These are phyloP conservation scores for Penicillium verrucosum DNA, from an alignment of 2,329 filamentous ascomycete species.

Conservation along the genomic window DNA sequence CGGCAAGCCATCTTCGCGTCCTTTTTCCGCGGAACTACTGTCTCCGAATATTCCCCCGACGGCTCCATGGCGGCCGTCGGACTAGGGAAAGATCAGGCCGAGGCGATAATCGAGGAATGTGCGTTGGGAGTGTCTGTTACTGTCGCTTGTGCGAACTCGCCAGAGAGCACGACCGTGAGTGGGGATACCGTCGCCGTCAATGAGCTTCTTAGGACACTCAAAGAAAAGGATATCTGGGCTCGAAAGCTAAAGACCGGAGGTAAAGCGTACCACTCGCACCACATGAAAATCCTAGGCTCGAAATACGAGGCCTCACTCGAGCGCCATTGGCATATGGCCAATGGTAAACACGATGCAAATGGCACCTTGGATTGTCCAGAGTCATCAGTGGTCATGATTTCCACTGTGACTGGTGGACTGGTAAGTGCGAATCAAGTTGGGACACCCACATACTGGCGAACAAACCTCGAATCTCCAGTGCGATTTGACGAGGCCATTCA, in stretches of 20 bases:
- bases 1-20: slow-evolving; percentile 1
- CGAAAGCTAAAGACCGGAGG: neutral
- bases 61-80: slow-evolving; percentile 24
- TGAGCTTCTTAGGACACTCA: neutral
- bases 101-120: slow-evolving; percentile 5
- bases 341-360: neutral
- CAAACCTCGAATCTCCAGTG: neutral
- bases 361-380: neutral
- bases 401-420: neutral
- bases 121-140: slow-evolving; percentile 1
- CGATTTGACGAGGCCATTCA: neutral
- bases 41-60: neutral
- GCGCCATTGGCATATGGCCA: neutral
- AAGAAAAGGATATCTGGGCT: neutral
- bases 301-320: neutral
- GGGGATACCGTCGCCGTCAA: neutral
- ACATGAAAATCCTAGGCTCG: neutral
- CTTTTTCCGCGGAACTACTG: neutral
- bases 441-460: neutral
- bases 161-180: neutral
- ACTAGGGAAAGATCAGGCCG: slow-evolving; percentile 2
- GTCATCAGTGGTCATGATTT: neutral
- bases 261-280: neutral
- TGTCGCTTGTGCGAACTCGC: neutral
- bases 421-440: neutral